phyloP scores from a whole-genome alignment of 2,329 filamentous ascomycete species.

The Exophiala sp. region DNA sequence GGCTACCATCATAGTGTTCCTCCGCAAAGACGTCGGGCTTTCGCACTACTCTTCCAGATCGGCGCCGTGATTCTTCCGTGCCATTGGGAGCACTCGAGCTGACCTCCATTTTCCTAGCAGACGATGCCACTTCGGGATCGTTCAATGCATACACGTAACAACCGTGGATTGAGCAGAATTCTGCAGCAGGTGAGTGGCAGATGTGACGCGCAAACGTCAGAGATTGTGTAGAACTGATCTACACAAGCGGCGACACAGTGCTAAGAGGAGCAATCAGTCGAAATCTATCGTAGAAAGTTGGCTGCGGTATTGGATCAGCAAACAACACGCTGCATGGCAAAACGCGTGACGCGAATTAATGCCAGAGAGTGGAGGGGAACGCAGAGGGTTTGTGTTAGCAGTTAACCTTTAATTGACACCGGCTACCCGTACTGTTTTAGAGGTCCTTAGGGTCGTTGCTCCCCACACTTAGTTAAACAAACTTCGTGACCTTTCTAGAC shows the following conservation, averaged over 20 bases:
- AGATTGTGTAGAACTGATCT: not conserved
- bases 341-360: conserved; percentile 14
- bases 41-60: conserved; percentile 43
- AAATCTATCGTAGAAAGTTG: not conserved
- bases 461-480: too few species aligned
- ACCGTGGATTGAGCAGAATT: not conserved
- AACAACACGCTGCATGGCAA: conserved; percentile 6
- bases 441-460: too few species aligned
- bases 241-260: not conserved
- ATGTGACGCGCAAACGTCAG: too few species aligned
- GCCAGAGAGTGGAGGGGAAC: conserved; percentile 1
- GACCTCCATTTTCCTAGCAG: conserved; percentile 8
- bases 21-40: conserved; percentile 43
- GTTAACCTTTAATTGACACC: not conserved
- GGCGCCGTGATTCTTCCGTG: conserved; percentile 34
- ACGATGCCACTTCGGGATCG: not conserved
- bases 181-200: not conserved
- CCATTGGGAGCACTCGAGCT: conserved; percentile 23
- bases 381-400: not conserved
- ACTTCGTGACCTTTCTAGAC: too few species aligned
- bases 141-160: not conserved
- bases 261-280: too few species aligned
- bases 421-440: too few species aligned
- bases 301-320: not conserved
- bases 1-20: conserved; percentile 31